phyloP scores from a whole-genome alignment of 371 early-diverging fungal species.

The Syncephalastrum monosporum region DNA sequence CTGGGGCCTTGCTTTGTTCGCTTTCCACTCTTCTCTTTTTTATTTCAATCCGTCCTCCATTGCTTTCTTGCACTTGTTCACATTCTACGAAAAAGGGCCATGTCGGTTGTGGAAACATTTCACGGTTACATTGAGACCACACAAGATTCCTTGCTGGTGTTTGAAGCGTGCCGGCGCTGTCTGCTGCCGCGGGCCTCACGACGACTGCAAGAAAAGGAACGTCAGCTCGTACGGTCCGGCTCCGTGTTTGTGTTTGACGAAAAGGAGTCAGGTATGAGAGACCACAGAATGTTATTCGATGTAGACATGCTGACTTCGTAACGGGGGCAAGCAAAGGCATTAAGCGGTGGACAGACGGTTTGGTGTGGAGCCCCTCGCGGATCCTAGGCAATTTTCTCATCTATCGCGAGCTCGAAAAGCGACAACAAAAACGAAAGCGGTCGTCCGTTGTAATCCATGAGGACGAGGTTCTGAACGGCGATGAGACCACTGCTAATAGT shows the following conservation, averaged over 20 bases:
- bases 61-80: not conserved
- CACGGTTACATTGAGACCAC: slow-evolving; percentile 72
- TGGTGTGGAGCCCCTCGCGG: slow-evolving; percentile 69
- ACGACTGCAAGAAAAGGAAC: slow-evolving; percentile 70
- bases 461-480: no score
- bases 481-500: no score
- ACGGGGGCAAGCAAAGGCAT: slow-evolving; percentile 39
- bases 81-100: not conserved
- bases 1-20: not conserved
- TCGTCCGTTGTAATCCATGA: no score
- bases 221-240: slow-evolving; percentile 66
- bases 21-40: not conserved
- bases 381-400: slow-evolving; percentile 63
- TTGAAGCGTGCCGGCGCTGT: slow-evolving; percentile 74
- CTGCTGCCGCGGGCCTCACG: slow-evolving; percentile 64
- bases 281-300: no score
- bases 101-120: slow-evolving; percentile 58
- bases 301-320: no score
- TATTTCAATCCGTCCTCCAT: not conserved
- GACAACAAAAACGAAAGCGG: not conserved
- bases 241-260: slow-evolving; percentile 79
- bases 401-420: slow-evolving; percentile 61
- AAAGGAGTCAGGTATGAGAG: slow-evolving; percentile 63
- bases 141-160: slow-evolving; percentile 70
- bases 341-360: slow-evolving; percentile 78